Percentiles rank a stretch among this genome's conserved stretches.
Conservation (phyloP, 148 eudicot species). For the Persicaria tinctoria region DNA sequence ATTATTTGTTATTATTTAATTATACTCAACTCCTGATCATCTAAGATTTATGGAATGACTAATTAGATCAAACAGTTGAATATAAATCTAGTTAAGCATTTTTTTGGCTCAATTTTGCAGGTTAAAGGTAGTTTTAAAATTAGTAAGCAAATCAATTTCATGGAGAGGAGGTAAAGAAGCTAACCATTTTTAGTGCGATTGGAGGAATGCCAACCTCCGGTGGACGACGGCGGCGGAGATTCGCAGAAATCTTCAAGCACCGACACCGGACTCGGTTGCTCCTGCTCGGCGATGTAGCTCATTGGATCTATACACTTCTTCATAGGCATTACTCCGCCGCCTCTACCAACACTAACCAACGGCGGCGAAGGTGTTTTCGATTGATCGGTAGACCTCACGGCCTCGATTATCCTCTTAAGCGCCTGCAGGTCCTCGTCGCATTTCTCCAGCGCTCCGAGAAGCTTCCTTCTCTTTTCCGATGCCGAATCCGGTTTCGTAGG, state of each 20-base stretch:
- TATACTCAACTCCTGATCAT: too few relatives aligned
- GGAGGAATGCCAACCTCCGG: neutral
- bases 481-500: constrained; percentile 10
- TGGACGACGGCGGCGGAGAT: constrained; percentile 12
- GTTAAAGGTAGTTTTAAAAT: neutral
- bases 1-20: too few relatives aligned
- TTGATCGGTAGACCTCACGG: constrained; percentile 24
- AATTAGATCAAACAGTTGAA: neutral
- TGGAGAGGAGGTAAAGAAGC: neutral
- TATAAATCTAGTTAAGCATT: neutral
- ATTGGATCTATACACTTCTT: neutral
- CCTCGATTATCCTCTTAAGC: constrained; percentile 45
- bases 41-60: too few relatives aligned
- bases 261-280: constrained; percentile 42
- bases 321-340: neutral
- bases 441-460: constrained; percentile 60
- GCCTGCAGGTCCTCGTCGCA: constrained; percentile 70
- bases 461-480: constrained; percentile 47
- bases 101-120: neutral
- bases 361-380: constrained; percentile 15
- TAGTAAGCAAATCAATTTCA: neutral
- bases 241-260: constrained; percentile 27
- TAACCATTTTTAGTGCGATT: neutral
- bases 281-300: constrained; percentile 17
- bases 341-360: constrained; percentile 6